Percentiles rank a stretch among this genome's conserved stretches.
Evolutionary conservation across 1,284 basidiomycete genomes (phyloP).

Genomic region (Austroboletus niveus): DNA sequence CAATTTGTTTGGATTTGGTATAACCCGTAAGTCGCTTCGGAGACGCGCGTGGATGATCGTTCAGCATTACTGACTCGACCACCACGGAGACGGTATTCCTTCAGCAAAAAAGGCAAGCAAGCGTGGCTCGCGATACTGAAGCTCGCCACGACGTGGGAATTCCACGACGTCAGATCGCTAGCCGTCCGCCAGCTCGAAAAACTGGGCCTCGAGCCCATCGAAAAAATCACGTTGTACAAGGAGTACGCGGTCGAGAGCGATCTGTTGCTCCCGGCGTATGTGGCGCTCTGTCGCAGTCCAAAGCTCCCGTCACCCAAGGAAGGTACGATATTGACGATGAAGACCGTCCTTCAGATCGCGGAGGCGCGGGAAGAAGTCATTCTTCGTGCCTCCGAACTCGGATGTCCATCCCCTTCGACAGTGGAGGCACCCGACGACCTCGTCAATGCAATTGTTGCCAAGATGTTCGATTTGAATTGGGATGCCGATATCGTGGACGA

Average conservation of each 20-base stretch:
- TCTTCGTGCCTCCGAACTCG: conserved; percentile 36
- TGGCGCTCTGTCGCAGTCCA: conserved; percentile 52
- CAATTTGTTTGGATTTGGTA: conserved; percentile 70
- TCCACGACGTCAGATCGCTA: conserved; percentile 56
- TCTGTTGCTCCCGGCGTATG: conserved; percentile 56
- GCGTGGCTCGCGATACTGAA: conserved; percentile 60
- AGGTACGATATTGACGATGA: conserved; percentile 55
- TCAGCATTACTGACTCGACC: conserved; percentile 1
- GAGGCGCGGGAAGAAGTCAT: conserved; percentile 55
- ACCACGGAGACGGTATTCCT: conserved; percentile 15
- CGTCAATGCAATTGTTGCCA: conserved; percentile 32
- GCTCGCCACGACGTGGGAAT: conserved; percentile 59
- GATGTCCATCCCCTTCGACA: conserved; percentile 40
- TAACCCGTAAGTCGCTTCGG: conserved; percentile 47
- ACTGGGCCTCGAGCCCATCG: conserved; percentile 55
- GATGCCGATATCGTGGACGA: not conserved
- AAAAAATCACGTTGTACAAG: conserved; percentile 53
- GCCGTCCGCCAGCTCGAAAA: conserved; percentile 62
- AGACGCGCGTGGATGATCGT: not conserved
- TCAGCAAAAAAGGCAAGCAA: conserved; percentile 31
- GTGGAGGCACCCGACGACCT: conserved; percentile 36
- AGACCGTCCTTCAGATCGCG: conserved; percentile 57
- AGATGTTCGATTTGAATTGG: conserved; percentile 31
- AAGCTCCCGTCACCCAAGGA: conserved; percentile 57
- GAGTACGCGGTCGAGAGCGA: conserved; percentile 50